These are phyloP conservation scores for Flaveria ramosissima DNA, from an alignment of 129 eudicot genomes.

Conservation along the genomic window DNA sequence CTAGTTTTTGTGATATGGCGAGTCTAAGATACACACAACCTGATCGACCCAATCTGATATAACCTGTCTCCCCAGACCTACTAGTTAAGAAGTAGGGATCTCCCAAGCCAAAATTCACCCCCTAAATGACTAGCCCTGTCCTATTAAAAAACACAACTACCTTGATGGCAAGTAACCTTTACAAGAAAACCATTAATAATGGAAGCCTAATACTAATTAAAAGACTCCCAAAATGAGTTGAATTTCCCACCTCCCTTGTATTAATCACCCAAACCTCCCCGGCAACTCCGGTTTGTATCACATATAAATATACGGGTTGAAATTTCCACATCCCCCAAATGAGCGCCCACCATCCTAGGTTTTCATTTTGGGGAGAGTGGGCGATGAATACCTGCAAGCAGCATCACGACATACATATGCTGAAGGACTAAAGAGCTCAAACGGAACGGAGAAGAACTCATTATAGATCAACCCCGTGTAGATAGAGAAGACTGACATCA, in stretches of 20 bases:
- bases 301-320: not conserved
- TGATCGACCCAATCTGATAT: not conserved
- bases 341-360: not conserved
- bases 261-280: not conserved
- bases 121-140: no score
- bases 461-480: slow-evolving; percentile 89
- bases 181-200: not conserved
- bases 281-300: not conserved
- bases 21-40: not conserved
- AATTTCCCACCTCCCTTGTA: not conserved
- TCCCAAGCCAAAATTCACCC: no score
- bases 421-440: slow-evolving; percentile 67
- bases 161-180: no score
- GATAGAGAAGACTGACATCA: slow-evolving; percentile 91
- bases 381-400: slow-evolving; percentile 60
- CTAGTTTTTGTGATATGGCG: not conserved
- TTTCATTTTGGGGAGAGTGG: not conserved
- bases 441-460: slow-evolving; percentile 88
- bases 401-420: slow-evolving; percentile 90
- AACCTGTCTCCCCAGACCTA: not conserved
- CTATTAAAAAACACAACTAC: no score
- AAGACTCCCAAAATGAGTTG: not conserved
- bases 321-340: not conserved
- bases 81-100: not conserved
- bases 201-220: no score